Evolutionary conservation across 2,329 filamentous ascomycete genomes (phyloP), one percentile per base, ranked within the genome.

Genomic region (Sarocladium strictum): DNA sequence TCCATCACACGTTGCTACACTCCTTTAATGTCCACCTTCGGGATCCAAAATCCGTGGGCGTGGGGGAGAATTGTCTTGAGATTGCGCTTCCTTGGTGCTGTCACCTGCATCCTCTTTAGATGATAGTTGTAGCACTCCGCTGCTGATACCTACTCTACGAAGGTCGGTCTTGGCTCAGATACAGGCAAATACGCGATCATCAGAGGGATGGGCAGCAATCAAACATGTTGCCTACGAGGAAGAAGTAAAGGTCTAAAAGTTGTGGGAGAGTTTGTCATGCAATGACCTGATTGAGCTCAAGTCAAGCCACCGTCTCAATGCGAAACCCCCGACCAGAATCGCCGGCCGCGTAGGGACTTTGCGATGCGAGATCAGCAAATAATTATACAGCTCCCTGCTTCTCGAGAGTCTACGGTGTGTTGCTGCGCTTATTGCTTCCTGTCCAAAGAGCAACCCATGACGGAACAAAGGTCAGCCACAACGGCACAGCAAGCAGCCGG

Each of bases 21-120:
- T 47, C 43, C 21, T 27, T 27, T 47, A 47, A 47, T 47, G n/a
- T 47, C 43, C 43, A 47, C 43, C n/a, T n/a, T n/a, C n/a, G n/a
- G n/a, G 29, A 29, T 3, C 23, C 4, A 11, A 43, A 21, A 43
- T 43, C 38, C 9, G 5, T 5, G 11, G n/a, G 7, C 38, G 38
- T 43, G 38, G 38, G 38, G 38, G 38, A 21, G 10, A 12, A 47
- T 32, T 6, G 6, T 15, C 23, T 26, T n/a, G 23, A 47, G 27
- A n/a, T 27, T 29, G 24, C 21, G 17, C 43, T 24, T 47, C 43
- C 23, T 23, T 23, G 23, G 3, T 29, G 43, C 24, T 47, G 15
- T 3, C 43, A 47, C 23, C 43, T 27, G 43, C 3, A 17, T 11
- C 12, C 14, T 29, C 24, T n/a, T 47, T 29, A 24, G 43, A 12